phyloP scores from a whole-genome alignment of 2,329 filamentous ascomycete species.

The Cucurbitaria berberidis region DNA sequence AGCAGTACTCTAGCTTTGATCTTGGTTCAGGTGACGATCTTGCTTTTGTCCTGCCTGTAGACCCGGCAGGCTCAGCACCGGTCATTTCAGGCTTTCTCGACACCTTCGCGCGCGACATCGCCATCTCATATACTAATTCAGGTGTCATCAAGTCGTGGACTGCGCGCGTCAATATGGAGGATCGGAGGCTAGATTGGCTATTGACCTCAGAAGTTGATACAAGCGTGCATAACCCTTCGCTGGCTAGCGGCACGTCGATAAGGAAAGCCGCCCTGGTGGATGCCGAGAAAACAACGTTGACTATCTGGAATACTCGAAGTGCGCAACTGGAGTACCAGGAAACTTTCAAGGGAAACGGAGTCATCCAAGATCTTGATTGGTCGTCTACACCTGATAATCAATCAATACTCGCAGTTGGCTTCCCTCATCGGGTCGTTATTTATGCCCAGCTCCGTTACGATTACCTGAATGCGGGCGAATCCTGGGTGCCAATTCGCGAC shows the following conservation, averaged over 20 bases:
- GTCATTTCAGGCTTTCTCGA: conserved; percentile 80
- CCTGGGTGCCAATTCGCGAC: conserved; percentile 84
- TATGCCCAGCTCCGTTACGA: conserved; percentile 90
- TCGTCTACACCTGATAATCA: conserved; percentile 88
- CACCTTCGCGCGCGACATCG: conserved; percentile 83
- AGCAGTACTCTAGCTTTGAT: conserved; percentile 74
- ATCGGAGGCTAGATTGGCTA: conserved; percentile 76
- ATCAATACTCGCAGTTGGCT: conserved; percentile 89
- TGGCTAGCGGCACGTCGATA: conserved; percentile 84
- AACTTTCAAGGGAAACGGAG: conserved; percentile 73
- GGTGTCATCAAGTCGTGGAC: conserved; percentile 86
- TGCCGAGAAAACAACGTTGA: conserved; percentile 72
- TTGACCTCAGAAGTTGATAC: conserved; percentile 83
- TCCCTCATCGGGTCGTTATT: conserved; percentile 81
- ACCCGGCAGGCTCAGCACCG: conserved; percentile 78
- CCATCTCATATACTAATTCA: conserved; percentile 78
- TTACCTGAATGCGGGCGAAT: conserved; percentile 85
- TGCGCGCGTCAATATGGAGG: conserved; percentile 69
- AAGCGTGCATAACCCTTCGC: conserved; percentile 71
- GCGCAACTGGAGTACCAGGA: conserved; percentile 82
- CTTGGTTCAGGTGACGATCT: conserved; percentile 63
- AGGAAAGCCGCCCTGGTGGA: conserved; percentile 87
- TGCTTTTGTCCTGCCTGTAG: conserved; percentile 75
- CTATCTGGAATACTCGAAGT: conserved; percentile 88
- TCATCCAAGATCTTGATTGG: conserved; percentile 89